phyloP scores from a whole-genome alignment of 108 stramenopile genomes.

The Pseudonitzschia delicatissima region DNA sequence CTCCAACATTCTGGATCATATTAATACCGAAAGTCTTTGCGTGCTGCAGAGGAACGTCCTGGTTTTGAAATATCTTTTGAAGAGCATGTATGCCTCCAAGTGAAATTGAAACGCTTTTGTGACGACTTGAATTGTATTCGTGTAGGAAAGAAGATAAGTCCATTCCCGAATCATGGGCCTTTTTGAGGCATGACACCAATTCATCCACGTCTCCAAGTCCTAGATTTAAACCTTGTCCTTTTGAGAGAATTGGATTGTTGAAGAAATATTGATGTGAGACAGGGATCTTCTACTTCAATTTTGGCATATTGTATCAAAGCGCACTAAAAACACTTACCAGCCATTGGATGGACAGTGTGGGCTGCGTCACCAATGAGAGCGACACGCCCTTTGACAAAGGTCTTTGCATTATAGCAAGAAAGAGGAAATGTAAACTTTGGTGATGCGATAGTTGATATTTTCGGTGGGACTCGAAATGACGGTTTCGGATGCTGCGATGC shows the following conservation, averaged over 20 bases:
- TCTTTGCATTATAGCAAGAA: slow-evolving; percentile 44
- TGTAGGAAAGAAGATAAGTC: slow-evolving; percentile 37
- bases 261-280: background rate
- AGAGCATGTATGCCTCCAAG: slow-evolving; percentile 72
- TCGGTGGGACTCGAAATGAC: slow-evolving; percentile 36
- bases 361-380: slow-evolving; percentile 94
- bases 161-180: slow-evolving; percentile 70
- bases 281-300: too few relatives aligned
- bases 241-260: background rate
- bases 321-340: slow-evolving; percentile 20
- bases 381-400: slow-evolving; percentile 42
- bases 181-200: slow-evolving; percentile 49
- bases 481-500: slow-evolving; percentile 28
- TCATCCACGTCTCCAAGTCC: slow-evolving; percentile 84
- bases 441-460: slow-evolving; percentile 27
- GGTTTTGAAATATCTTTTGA: slow-evolving; percentile 61
- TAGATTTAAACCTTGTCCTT: slow-evolving; percentile 94
- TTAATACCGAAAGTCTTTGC: slow-evolving; percentile 82
- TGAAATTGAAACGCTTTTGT: slow-evolving; percentile 30
- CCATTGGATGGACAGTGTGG: slow-evolving; percentile 97
- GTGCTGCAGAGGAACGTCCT: slow-evolving; percentile 41
- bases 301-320: too few relatives aligned
- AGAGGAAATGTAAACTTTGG: slow-evolving; percentile 50
- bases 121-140: slow-evolving; percentile 39
- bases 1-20: slow-evolving; percentile 59